These are phyloP conservation scores for Calophaca sinica DNA, from an alignment of 306 rosid genomes.

Conservation along the genomic window DNA sequence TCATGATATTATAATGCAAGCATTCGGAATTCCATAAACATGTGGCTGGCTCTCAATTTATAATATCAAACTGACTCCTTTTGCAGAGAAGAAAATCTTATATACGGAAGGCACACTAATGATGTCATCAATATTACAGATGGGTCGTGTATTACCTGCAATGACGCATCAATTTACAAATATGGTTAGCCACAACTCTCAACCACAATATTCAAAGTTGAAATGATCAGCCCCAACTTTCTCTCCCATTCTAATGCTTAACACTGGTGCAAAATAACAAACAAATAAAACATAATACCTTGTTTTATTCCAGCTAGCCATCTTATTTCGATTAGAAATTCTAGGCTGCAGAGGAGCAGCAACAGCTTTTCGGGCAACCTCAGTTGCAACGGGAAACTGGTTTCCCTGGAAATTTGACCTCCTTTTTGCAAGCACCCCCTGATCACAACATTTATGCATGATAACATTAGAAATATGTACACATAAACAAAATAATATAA, in stretches of 20 bases:
- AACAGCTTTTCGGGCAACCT: conserved; percentile 76
- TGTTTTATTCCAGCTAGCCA: conserved; percentile 76
- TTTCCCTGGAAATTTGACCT: conserved; percentile 85
- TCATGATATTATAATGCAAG: conserved; percentile 55
- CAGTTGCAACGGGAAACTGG: conserved; percentile 74
- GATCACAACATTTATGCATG: conserved; percentile 10
- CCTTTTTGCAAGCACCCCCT: conserved; percentile 85
- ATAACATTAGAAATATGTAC: neutral
- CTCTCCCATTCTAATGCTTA: conserved; percentile 18
- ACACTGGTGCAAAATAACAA: neutral
- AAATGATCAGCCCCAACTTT: neutral
- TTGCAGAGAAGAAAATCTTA: conserved; percentile 51
- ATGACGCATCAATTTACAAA: conserved; percentile 25
- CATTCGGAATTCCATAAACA: conserved; percentile 58
- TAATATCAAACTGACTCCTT: conserved; percentile 63
- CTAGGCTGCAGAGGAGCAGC: conserved; percentile 66
- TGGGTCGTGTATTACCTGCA: conserved; percentile 82
- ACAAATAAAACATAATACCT: conserved; percentile 58
- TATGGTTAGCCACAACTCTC: conserved; percentile 1
- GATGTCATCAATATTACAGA: conserved; percentile 37
- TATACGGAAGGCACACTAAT: conserved; percentile 57
- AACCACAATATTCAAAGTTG: conserved; percentile 10
- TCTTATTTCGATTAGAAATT: conserved; percentile 57
- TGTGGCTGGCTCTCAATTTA: conserved; percentile 51
- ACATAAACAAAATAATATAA: conserved; percentile 5